These are phyloP conservation scores for Fusarium neocosmosporiellum DNA, from an alignment of 2,329 filamentous ascomycete species.

Conservation along the genomic window DNA sequence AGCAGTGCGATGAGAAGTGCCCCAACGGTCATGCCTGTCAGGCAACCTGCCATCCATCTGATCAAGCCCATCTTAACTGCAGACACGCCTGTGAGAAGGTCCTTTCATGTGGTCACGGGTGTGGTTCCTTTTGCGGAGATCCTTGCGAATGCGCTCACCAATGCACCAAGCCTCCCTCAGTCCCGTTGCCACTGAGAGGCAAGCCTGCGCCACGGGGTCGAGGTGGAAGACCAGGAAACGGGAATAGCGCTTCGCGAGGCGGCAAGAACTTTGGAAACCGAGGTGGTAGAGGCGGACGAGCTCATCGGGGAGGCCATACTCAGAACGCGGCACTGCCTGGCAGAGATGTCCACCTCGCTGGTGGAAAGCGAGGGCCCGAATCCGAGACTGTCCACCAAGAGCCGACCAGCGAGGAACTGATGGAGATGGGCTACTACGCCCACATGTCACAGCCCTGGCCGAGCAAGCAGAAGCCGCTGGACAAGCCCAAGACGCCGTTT, in stretches of 20 bases:
- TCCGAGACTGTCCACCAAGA: slow-evolving; percentile 43
- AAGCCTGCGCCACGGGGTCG: background rate
- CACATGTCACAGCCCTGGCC: background rate
- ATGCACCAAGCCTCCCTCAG: slow-evolving; percentile 13
- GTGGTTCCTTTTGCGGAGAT: slow-evolving; percentile 27
- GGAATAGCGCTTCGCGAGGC: background rate
- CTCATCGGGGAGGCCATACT: background rate
- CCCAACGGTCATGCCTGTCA: slow-evolving; percentile 36
- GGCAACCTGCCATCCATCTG: slow-evolving; percentile 29
- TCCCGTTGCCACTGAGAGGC: background rate
- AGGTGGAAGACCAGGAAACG: background rate
- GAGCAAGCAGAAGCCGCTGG: background rate
- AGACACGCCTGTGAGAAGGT: slow-evolving; percentile 30
- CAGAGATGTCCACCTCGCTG: background rate
- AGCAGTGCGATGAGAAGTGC: slow-evolving; percentile 30
- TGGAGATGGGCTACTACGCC: slow-evolving; percentile 28
- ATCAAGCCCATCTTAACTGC: slow-evolving; percentile 44
- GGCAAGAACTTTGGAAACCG: background rate
- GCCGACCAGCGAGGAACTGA: slow-evolving; percentile 64
- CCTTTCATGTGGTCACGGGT: slow-evolving; percentile 35
- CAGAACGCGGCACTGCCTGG: background rate
- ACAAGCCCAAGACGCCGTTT: background rate
- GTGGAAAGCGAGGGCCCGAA: background rate
- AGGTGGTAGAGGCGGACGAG: background rate
- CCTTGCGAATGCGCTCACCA: slow-evolving; percentile 26